Evolutionary conservation across 768 basidiomycete species (phyloP), one percentile per base, ranked within the genome.

Genomic region (Tubosaeta sp.): DNA sequence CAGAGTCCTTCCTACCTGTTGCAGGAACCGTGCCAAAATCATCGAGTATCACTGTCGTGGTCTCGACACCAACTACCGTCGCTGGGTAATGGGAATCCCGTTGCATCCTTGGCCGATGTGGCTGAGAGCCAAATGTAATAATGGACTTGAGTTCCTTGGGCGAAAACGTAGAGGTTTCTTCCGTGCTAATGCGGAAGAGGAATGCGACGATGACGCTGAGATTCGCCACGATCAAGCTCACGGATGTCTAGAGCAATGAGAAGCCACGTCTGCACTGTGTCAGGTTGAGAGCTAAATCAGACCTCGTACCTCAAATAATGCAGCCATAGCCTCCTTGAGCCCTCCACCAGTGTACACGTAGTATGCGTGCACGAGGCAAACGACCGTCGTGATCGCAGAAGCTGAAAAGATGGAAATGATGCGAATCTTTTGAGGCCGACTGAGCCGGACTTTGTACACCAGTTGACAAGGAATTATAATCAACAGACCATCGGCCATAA

Each of bases 211-310:
- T 41, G 2, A 53, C 48, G n/a, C 48, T 48, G 19, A 48, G 37
- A 38, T 39, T 48, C n/a, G 48, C 48, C 19, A 48, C 48, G 4
- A 53, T 53, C 52, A 53, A 48, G 52, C 46, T 19, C 6, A 43
- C 19, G 2, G 52, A 53, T 27, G 26, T 42, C 52, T 53, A 31
- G 13, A 6, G 27, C 29, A 31, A 22, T 5, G 39, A 25, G 25
- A 14, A 6, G 19, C 25, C 27, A 13, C 14, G 45, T 41, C 22
- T 22, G 19, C 2, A 19, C n/a, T 32, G 19, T 16, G 19, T 29
- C 14, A 16, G 29, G 35, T 25, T 29, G 38, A 5, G 2, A 25
- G 41, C 13, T 14, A 41, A 48, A 6, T 5, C 17, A 10, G 6
- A 14, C 41, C 41, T 8, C 46, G 6, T 37, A 53, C 52, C 46